phyloP scores from a whole-genome alignment of 2,329 filamentous ascomycete species.

The Bipolaris gigantea region DNA sequence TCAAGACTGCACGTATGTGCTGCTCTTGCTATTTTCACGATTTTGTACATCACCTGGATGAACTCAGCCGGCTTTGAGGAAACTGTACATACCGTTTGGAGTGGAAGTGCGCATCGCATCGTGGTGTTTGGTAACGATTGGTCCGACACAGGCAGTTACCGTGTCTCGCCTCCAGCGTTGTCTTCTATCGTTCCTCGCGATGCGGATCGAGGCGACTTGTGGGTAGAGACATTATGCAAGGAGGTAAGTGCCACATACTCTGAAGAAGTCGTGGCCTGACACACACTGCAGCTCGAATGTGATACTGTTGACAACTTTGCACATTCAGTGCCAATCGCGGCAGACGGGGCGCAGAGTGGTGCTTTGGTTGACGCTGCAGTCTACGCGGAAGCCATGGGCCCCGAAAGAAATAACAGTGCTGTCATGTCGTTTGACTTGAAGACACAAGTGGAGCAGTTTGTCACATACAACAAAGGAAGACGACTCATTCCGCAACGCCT shows the following conservation, averaged over 20 bases:
- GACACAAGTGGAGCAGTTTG: conserved; percentile 43
- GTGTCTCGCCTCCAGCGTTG: conserved; percentile 33
- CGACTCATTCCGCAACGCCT: conserved; percentile 22
- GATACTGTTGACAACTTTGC: conserved; percentile 45
- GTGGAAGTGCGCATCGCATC: conserved; percentile 32
- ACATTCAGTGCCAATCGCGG: conserved; percentile 29
- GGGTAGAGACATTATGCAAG: conserved; percentile 44
- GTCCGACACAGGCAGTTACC: conserved; percentile 44
- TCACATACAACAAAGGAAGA: conserved; percentile 29
- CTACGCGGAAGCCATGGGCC: conserved; percentile 27
- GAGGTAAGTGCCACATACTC: conserved; percentile 34
- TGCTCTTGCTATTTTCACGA: conserved; percentile 25
- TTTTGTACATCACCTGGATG: conserved; percentile 39
- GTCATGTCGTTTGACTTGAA: conserved; percentile 39
- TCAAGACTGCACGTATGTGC: conserved; percentile 36
- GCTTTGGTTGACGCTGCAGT: conserved; percentile 39
- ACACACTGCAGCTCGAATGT: conserved; percentile 36
- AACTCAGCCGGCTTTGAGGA: conserved; percentile 31
- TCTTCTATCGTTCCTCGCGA: conserved; percentile 29
- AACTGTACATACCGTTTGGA: conserved; percentile 35
- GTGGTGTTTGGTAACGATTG: conserved; percentile 47
- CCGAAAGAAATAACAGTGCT: conserved; percentile 20
- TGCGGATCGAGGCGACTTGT: conserved; percentile 35
- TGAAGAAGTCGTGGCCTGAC: conserved; percentile 22
- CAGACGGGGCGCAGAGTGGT: conserved; percentile 24